Evolutionary conservation across 2,329 filamentous ascomycete genomes (phyloP).

Genomic region (Talaromyces sp.): DNA sequence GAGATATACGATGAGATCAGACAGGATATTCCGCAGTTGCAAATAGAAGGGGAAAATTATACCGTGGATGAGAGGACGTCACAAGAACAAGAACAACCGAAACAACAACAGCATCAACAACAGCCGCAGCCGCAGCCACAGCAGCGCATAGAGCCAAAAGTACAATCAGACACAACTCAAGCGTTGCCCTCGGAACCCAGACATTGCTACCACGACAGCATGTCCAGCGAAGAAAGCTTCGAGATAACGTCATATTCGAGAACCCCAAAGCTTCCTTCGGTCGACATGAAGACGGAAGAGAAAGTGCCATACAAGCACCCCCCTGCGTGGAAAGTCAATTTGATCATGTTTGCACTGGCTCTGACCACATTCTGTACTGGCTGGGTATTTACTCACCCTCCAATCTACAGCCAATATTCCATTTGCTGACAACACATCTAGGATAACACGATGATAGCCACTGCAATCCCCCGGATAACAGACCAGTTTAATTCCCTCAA

Average conservation of each 20-base stretch:
- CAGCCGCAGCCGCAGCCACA: not conserved
- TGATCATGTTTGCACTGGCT: not conserved
- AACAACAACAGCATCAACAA: not conserved
- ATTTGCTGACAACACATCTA: not conserved
- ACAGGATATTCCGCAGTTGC: not conserved
- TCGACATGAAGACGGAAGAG: not conserved
- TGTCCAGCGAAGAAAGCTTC: constrained; percentile 3
- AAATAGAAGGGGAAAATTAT: not conserved
- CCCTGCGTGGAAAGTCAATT: not conserved
- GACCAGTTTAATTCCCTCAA: constrained; percentile 37
- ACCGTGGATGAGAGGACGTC: not conserved
- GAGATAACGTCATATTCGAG: not conserved
- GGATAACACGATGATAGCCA: constrained; percentile 33
- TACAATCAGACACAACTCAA: not conserved
- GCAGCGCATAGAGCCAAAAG: constrained; percentile 1
- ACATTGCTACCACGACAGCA: not conserved
- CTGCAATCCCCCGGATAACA: constrained; percentile 39
- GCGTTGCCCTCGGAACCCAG: not conserved
- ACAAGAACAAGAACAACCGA: not conserved
- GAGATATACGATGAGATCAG: not conserved
- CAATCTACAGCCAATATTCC: not conserved
- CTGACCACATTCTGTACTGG: constrained; percentile 1
- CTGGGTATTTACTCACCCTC: not conserved
- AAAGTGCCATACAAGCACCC: not conserved
- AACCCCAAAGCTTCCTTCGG: not conserved